Base-by-base conservation (phyloP, 148 eudicot species). In the Drosera capensis region DNA sequence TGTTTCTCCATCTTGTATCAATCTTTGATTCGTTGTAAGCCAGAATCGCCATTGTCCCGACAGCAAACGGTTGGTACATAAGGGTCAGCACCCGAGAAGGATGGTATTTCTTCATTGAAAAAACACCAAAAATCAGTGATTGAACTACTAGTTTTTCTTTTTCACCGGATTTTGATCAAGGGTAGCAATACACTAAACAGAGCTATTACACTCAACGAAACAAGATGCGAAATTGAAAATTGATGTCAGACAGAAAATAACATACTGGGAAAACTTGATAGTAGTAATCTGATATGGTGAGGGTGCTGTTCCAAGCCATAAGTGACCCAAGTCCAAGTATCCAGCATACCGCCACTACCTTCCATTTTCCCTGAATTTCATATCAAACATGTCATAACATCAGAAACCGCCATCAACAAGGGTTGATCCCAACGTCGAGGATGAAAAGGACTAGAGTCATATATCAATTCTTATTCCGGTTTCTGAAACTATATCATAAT, bases 241-340 rank as follows among this genome's bases (percentile, higher is more conserved):
- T 30, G 9, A 30, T 11, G 3, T 7, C 2, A 47, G 22, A 14
- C 8, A 13, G 8, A 17, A 41, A 20, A 14, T n/a, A 2, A 13
- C 26, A 38, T 38, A 51, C 56, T 7, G 56, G 56, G 29, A 51
- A 51, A 40, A 51, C 46, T 40, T 51, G 45, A 23, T 38, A 40
- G 35, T 51, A 51, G 13, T 51, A 51, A 40, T 51, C 56, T 8
- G 31, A n/a, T 20, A 51, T 51, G 37, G 56, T 40, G 34, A 51
- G 30, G 8, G 40, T 40, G 13, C 56, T 38, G 46, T 51, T 39
- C 56, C 56, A 51, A 8, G 56, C 34, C 20, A 51, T 20, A 23
- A 51, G 56, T 24, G 45, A 24, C 16, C 56, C 56, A 15, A 51
- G 20, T 38, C 56, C 56, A 25, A 51, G 56, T 11, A 51, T 20